These are phyloP conservation scores for Eleusine indica DNA, from an alignment of 176 grass and related monocot species.

Conservation along the genomic window DNA sequence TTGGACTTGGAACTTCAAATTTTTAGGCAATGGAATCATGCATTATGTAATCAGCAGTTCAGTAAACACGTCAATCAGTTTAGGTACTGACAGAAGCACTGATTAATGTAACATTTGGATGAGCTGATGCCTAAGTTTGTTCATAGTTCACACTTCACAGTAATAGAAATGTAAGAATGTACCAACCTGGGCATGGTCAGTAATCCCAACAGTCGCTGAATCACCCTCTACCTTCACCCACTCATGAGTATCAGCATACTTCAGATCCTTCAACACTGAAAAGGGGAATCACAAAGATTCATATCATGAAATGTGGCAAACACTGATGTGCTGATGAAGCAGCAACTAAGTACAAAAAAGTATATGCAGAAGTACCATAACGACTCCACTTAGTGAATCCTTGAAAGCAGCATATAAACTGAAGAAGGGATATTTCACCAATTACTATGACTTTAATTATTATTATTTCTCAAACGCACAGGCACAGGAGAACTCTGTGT, in stretches of 20 bases:
- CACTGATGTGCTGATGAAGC: neutral
- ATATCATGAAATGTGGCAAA: neutral
- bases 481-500: no score
- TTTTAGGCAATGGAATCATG: neutral
- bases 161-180: neutral
- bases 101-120: neutral
- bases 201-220: conserved; percentile 88
- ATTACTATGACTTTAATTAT: neutral
- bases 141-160: neutral
- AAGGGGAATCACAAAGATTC: conserved; percentile 21
- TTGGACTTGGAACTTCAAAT: conserved; percentile 1
- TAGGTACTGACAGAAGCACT: neutral
- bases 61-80: neutral
- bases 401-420: neutral
- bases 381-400: neutral
- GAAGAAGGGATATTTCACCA: neutral
- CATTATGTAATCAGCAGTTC: neutral
- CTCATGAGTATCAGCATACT: conserved; percentile 91
- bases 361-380: neutral
- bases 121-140: neutral
- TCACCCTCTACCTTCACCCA: conserved; percentile 87
- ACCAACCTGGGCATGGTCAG: conserved; percentile 96
- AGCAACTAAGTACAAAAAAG: neutral
- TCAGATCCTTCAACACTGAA: conserved; percentile 87
- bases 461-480: no score